phyloP scores from a whole-genome alignment of 1,284 basidiomycete species.

The Naganishia sp. region DNA sequence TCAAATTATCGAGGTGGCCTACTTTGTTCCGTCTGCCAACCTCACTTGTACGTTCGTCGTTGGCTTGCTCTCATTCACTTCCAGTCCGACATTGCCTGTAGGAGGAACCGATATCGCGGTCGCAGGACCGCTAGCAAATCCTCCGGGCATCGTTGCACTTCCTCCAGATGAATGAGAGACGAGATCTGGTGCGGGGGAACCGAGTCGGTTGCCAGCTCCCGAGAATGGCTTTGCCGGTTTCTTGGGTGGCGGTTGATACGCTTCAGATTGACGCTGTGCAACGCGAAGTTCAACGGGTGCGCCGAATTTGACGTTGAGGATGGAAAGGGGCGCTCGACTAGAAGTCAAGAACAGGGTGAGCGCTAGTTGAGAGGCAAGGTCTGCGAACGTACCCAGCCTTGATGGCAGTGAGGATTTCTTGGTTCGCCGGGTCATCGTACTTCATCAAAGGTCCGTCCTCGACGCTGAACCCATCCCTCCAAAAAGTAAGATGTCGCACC shows the following conservation, averaged over 20 bases:
- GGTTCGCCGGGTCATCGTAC: constrained; percentile 80
- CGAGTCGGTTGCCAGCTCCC: constrained; percentile 81
- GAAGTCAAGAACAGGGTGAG: neutral
- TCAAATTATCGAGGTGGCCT: constrained; percentile 37
- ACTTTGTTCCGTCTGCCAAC: constrained; percentile 87
- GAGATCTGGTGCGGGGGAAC: constrained; percentile 62
- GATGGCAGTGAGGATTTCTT: constrained; percentile 73
- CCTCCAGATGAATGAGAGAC: constrained; percentile 40
- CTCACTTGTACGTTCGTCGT: constrained; percentile 90
- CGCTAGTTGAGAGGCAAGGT: neutral
- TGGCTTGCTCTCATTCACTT: constrained; percentile 77
- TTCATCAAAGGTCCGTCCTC: constrained; percentile 83
- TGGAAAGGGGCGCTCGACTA: constrained; percentile 73
- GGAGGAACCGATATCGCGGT: constrained; percentile 33
- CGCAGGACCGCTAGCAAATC: constrained; percentile 54
- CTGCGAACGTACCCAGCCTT: constrained; percentile 67
- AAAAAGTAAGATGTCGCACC: constrained; percentile 82
- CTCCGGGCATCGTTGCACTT: constrained; percentile 60
- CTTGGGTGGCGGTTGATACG: constrained; percentile 62
- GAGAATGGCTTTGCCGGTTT: constrained; percentile 61
- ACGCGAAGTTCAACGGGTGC: constrained; percentile 88
- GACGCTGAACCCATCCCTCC: constrained; percentile 90
- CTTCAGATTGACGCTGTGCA: constrained; percentile 69
- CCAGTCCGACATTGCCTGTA: constrained; percentile 57
- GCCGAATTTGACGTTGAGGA: constrained; percentile 74